Evolutionary conservation across 805 yeast genomes (phyloP), one percentile per base, ranked within the genome.

Genomic region (Myxozyma neotropica): DNA sequence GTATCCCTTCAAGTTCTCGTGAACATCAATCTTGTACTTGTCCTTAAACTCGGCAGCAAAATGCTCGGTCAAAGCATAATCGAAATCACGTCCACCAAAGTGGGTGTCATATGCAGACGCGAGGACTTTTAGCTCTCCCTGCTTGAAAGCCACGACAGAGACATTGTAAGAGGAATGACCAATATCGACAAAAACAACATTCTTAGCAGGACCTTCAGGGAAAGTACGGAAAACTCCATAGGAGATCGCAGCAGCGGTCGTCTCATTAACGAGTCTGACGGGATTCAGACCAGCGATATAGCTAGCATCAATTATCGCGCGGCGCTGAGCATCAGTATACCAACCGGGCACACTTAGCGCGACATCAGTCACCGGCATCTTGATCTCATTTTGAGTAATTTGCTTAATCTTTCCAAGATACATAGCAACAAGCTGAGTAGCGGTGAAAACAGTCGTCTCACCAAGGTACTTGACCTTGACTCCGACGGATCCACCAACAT

Each of bases 41-140:
- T 79, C 79, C 77, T 86, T 84, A 82, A 94, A 91, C 77, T 91
- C 96, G 69, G 88, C 87, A 70, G 97, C 96, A 72, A 94, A 91
- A 78, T 90, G 94, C 77, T 90, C 85, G 68, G 98, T 92, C 70
- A 94, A 89, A 64, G 96, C 97, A 71, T 80, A 81, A 79, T 94
- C 99, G 65, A 94, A 86, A 75, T 91, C 90, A 80, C 99, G 87
- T 77, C 99, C 99, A 83, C 99, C 99, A 71, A 94, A 94, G 80
- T 89, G 89, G 79, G 89, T 89, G 80, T 92, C 96, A 74, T 84
- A 88, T 70, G 96, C 96, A 64, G 96, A 83, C 69, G 96, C 96
- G 69, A 94, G 80, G 55, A 94, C 82, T 80, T 89, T 91, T 78
- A 92, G 83, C 81, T 94, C 98, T 74, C 99, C 99, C 78, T 87